Evolutionary conservation across 176 grass and related monocot genomes (phyloP), one percentile per base, ranked within the genome.

Genomic region (Aegilops bicornis): DNA sequence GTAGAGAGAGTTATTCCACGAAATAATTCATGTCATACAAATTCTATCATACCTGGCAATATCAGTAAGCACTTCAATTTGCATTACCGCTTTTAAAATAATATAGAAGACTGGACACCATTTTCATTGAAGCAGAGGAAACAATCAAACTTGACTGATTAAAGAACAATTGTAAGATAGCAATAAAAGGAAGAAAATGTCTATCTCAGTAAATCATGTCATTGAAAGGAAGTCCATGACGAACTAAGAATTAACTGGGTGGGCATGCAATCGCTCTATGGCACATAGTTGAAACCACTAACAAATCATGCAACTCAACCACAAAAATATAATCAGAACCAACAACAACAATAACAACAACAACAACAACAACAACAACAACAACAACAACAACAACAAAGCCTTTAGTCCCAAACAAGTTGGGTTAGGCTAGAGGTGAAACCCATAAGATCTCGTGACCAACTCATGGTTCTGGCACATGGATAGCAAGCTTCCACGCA

Each of bases 281-380:
- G 75, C 39, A 64, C 78, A 50, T 48, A 75, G 24, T 79, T 80
- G 42, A 7, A 80, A 64, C n/a, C 15, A 63, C 25, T 27, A 35
- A 64, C 33, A 40, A 40, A 60, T 63, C 77, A 61, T 11, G 13
- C 77, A 40, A 79, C 8, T 79, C 78, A 43, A 29, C 59, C 36
- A 11, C 35, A 40, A 64, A 67, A 65, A 65, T 79, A 50, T 82
- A 80, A 20, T 42, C 6, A 77, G 33, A 82, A 87, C 45, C 47
- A 71, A 71, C 10, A 43, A 43, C 42, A 43, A 43, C 42, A 43
- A 40, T 9, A 40, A 31, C 31, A 31, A 27, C 27, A 27, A 27
- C 27, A 27, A 27, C 27, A 27, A 27, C 27, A 27, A 27, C 27
- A 27, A 40, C 37, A 40, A 37, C 36, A 43, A 43, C 2, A 43